Base-by-base conservation (phyloP, 352 stramenopile genomes). In the Plasmopara viticola region DNA sequence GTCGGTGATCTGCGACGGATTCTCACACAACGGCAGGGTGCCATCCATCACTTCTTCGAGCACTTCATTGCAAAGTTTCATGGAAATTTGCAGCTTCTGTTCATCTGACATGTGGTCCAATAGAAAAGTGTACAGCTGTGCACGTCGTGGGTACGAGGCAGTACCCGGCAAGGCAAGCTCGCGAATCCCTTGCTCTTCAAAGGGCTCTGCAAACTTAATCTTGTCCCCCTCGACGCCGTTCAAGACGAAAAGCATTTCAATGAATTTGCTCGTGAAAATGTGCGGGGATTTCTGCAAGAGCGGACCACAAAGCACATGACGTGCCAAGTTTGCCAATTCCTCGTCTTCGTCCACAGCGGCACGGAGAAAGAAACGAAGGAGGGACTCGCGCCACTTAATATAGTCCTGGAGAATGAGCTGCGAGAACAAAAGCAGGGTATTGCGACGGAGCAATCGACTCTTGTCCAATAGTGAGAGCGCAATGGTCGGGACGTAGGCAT, bases 371-470 rank as follows among this genome's bases (percentile, higher is more conserved):
- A 97, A 95, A 41, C 95, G 90, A 39, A 98, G 71, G 4, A 99
- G 65, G 9, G 97, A 88, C 25, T 97, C 96, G 28, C 94, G 85
- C 94, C 95, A 98, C 71, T 98, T 99, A 61, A 99, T 94, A 69
- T 98, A 98, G 64, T 98, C 96, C 68, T 98, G 95, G 5, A 98
- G 68, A 14, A 99, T 80, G 12, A 99, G 70, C 57, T 96, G 94
- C 0, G 94, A 96, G 48, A 99, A 90, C 4, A 98, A 61, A 25
- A 98, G 56, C n/a, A 99, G 68, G 15, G 95, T 92, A 55, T 96
- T 96, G 35, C 96, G 94, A 10, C 96, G 89, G 31, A 98, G 81
- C 20, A 96, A 52, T 5, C 76, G 73, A 47, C 86, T 93, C 6
- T 74, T 61, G 42, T 97, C 89, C n/a, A 90, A 48, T 9, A 99